phyloP scores from a whole-genome alignment of 257 asterid species.

The Penstemon eatonii region DNA sequence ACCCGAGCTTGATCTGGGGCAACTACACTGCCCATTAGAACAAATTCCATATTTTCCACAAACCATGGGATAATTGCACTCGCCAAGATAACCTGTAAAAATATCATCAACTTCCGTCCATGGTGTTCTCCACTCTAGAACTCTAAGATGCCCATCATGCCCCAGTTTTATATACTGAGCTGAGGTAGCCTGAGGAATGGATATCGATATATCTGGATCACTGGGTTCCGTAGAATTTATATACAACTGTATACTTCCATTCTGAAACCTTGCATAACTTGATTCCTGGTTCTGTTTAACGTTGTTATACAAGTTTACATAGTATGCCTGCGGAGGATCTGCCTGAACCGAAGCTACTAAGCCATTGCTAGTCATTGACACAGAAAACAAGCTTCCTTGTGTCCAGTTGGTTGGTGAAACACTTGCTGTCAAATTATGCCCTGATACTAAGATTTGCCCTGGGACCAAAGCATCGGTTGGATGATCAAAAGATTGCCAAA shows the following conservation, averaged over 20 bases:
- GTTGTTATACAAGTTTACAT: neutral
- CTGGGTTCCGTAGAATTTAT: conserved; percentile 32
- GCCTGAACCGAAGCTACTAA: conserved; percentile 27
- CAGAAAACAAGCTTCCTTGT: conserved; percentile 29
- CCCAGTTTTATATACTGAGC: conserved; percentile 44
- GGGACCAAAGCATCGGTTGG: conserved; percentile 37
- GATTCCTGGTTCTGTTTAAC: conserved; percentile 18
- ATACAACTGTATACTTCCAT: conserved; percentile 41
- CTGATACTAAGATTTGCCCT: conserved; percentile 39
- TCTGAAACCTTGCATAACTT: conserved; percentile 37
- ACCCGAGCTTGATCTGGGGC: conserved; percentile 35
- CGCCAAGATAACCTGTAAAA: conserved; percentile 27
- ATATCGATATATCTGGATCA: neutral
- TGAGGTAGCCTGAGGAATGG: conserved; percentile 24
- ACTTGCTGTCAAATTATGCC: conserved; percentile 37
- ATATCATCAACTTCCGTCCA: conserved; percentile 38
- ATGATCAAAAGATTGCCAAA: conserved; percentile 40
- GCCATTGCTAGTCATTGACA: conserved; percentile 28
- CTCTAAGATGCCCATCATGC: conserved; percentile 44
- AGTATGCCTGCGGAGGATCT: conserved; percentile 38
- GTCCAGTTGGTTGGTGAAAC: conserved; percentile 37
- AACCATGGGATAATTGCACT: conserved; percentile 40
- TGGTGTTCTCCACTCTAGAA: conserved; percentile 32
- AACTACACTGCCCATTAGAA: conserved; percentile 39
- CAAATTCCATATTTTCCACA: conserved; percentile 49